Base-by-base conservation (phyloP, 1,284 basidiomycete genomes). In the Pseudozyma pruni region DNA sequence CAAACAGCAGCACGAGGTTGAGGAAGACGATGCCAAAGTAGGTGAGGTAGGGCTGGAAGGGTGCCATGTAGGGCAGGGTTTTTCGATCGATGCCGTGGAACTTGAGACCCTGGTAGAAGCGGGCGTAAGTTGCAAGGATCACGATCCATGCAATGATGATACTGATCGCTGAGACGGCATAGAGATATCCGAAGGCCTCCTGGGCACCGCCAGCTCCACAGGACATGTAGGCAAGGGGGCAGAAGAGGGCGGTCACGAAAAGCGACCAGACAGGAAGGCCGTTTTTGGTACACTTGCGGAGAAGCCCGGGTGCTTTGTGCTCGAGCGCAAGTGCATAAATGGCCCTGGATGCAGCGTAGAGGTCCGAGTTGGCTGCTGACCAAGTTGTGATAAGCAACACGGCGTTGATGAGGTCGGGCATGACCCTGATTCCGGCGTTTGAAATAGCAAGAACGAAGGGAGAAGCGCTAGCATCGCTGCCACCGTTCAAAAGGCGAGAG, bases 101-200 rank as follows among this genome's bases (percentile, higher is more conserved):
- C 76, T 85, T 86, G 77, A 87, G 81, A 22, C 88, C 90, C 67
- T 86, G 85, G 78, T 88, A 87, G 87, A 91, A 93, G 82, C 86
- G 88, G 51, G 91, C 79, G 83, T 90, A 92, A 3, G 90, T 89
- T 37, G 89, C 55, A 75, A 89, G 88, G 83, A 92, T 91, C 48
- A 87, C 90, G 76, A 90, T 89, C 93, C 93, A 95, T 11, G 90
- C 90, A 84, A 91, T 86, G 53, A 90, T 82, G 38, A 89, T 89
- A 10, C 86, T 85, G 33, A 88, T 88, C 14, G 89, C 87, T 5
- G 85, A 88, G 49, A 90, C 83, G 80, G 88, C 89, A 75, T 89
- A 63, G 64, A 73, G 45, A 40, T 75, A 79, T 46, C 75, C 83
- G 83, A 80, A 96, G 92, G 33, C 92, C 91, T 56, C 49, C 60